A percentile compares a stretch with the other conserved stretches of the same genome.
These are phyloP conservation scores for Pseudogymnoascus pannorum DNA, from an alignment of 2,329 filamentous ascomycete species.

Conservation along the genomic window DNA sequence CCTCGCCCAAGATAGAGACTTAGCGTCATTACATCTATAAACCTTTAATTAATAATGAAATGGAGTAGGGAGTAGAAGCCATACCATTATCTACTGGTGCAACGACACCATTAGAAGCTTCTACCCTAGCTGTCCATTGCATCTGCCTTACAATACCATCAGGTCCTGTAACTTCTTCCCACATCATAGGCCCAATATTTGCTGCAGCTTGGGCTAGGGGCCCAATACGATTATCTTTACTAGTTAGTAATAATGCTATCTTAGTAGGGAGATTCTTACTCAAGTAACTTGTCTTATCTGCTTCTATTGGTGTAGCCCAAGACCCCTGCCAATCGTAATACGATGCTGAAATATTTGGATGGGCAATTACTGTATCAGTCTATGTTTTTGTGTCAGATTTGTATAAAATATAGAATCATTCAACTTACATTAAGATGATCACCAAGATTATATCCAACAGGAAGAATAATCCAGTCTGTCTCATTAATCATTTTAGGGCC, in stretches of 20 bases:
- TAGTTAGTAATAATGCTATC: constrained; percentile 14
- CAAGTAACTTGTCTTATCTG: constrained; percentile 39
- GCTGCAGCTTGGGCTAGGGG: constrained; percentile 58
- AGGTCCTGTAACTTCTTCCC: constrained; percentile 48
- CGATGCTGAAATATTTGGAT: constrained; percentile 37
- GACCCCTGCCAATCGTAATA: constrained; percentile 62
- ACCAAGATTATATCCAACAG: constrained; percentile 52
- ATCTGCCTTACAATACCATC: constrained; percentile 57
- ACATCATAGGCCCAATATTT: constrained; percentile 57
- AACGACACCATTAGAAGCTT: constrained; percentile 30
- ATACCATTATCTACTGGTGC: neutral
- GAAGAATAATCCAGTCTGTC: constrained; percentile 48
- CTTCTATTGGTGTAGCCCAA: constrained; percentile 40
- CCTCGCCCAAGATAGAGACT: constrained; percentile 59
- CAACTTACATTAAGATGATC: constrained; percentile 45
- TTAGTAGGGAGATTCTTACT: constrained; percentile 24
- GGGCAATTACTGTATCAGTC: constrained; percentile 44
- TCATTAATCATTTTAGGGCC: constrained; percentile 24
- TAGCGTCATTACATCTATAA: constrained; percentile 42
- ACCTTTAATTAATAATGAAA: neutral
- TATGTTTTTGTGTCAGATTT: constrained; percentile 9
- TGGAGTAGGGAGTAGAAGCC: neutral
- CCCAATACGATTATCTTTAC: constrained; percentile 40
- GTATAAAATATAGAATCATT: constrained; percentile 10
- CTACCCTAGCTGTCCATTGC: constrained; percentile 60